Base-by-base conservation (phyloP, 371 early-diverging fungal species). In the Apophysomyces variabilis region DNA sequence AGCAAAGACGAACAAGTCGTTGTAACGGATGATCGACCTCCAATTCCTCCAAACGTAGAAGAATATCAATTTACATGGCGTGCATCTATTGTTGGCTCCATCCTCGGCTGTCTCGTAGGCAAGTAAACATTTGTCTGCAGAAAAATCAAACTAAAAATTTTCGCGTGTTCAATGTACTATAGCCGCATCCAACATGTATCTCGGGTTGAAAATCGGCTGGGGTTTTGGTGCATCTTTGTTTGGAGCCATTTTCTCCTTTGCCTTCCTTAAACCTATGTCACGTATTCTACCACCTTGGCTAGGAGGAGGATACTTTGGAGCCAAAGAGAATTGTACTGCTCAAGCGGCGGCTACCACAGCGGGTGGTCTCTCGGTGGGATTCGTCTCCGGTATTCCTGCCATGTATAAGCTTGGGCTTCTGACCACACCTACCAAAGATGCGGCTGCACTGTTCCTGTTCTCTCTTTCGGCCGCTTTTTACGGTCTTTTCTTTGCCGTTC, bases 191-290 rank as follows among this genome's bases (percentile, higher is more conserved):
- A 92, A 92, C 74, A 78, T 89, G 66, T 92, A 90, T 61, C 82
- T 90, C 21, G 92, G 92, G 66, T 74, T 92, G 21, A 90, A 87
- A 68, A 83, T 87, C 47, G 90, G 91, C 38, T 89, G 89, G 86
- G 81, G 88, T 8, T 92, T 92, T 72, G 89, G 89, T 64, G 91
- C 90, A 5, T 84, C 88, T 4, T 73, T 91, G 14, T 87, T 90
- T 70, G 92, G 89, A 39, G 84, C 90, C 60, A 89, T 90, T 62
- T 81, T 90, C 58, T 88, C 88, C 16, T 91, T 89, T 74, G 86
- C 85, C 39, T 81, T 88, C 60, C 62, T 91, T 45, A 88, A 87
- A 62, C 88, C 88, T 8, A 35, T 91, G 0, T 83, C 88, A 18
- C 65, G 61, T 12, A 37, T 75, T 2, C 65, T 82, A 9, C 85